Base-by-base conservation (phyloP, 495 filamentous ascomycete species). In the Haplographium delicatum region DNA sequence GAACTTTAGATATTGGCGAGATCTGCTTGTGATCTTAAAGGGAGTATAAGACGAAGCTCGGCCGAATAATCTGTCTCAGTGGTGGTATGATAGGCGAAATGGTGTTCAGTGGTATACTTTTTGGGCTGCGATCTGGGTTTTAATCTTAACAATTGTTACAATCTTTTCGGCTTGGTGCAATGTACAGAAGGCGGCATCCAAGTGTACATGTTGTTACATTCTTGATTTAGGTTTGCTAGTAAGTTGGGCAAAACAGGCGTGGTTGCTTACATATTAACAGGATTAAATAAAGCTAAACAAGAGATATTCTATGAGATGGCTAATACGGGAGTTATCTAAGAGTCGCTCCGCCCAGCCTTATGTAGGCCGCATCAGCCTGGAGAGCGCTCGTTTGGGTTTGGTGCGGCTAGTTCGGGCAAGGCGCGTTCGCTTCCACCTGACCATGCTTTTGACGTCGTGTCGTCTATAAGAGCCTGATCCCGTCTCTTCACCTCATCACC, bases 61-160 rank as follows among this genome's bases (percentile, higher is more conserved):
- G 26, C 77, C 78, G 11, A 55, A 47, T 6, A 74, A 51, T 2
- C 37, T 80, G 1, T 57, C 50, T 2, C 72, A 80, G 54, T 75
- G 71, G 70, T 79, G 75, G 73, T 55, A 65, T 28, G 75, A 81
- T 56, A 51, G 74, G 43, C 58, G 78, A 3, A 73, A 75, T 43
- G 62, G 65, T 8, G 64, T 68, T 0, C 72, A 79, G 54, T 80
- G 74, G 72, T 78, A 74, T 46, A 73, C 73, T 6, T 75, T 79
- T 37, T 81, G 77, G 77, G 66, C 76, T 8, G 76, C 75, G 1
- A 62, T 74, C 3, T 31, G 71, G 13, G 71, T 73, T 1, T 58
- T 77, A 3, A 31, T 65, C 1, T 55, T 80, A 38, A 78, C 73
- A 1, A 42, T 75, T 2, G 68, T 79, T 25, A 2, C 42, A 24